Percentiles rank a stretch among this genome's conserved stretches.
phyloP scores from a whole-genome alignment of 192 early-diverging fungal genomes.

The Backusella sp. region DNA sequence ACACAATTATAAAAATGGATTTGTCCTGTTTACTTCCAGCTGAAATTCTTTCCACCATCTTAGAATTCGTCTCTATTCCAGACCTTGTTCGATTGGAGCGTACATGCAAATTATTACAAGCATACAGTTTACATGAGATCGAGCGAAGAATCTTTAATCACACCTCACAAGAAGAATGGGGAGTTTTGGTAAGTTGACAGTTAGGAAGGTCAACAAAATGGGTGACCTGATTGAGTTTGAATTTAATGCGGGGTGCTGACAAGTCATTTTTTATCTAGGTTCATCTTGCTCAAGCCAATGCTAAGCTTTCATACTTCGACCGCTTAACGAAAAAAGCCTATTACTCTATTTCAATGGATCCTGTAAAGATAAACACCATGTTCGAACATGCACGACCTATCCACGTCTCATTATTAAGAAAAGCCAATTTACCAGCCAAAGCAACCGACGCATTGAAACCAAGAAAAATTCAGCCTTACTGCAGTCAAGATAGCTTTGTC shows the following conservation, averaged over 20 bases:
- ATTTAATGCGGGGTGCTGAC: conserved; percentile 1
- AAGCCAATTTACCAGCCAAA: neutral
- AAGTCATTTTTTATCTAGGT: conserved; percentile 9
- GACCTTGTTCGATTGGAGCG: conserved; percentile 26
- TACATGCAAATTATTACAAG: conserved; percentile 18
- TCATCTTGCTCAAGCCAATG: conserved; percentile 28
- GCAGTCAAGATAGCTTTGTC: conserved; percentile 17
- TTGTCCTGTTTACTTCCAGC: conserved; percentile 11
- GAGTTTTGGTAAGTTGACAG: conserved; percentile 13
- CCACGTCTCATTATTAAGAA: conserved; percentile 23
- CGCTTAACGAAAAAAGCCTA: conserved; percentile 18
- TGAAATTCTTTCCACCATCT: conserved; percentile 21
- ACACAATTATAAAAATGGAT: conserved; percentile 6
- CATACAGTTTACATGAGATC: conserved; percentile 13
- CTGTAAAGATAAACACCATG: conserved; percentile 29
- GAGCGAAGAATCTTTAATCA: neutral
- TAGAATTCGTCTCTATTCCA: conserved; percentile 14
- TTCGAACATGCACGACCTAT: conserved; percentile 32
- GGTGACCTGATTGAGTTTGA: conserved; percentile 4
- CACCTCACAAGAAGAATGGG: conserved; percentile 11
- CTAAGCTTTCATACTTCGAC: conserved; percentile 25
- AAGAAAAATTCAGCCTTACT: neutral
- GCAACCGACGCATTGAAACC: neutral
- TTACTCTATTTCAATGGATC: conserved; percentile 29
- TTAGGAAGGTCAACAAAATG: neutral